A percentile compares a stretch with the other conserved stretches of the same genome.
phyloP scores from a whole-genome alignment of 2,329 filamentous ascomycete genomes.

The Aspergillus piperis region DNA sequence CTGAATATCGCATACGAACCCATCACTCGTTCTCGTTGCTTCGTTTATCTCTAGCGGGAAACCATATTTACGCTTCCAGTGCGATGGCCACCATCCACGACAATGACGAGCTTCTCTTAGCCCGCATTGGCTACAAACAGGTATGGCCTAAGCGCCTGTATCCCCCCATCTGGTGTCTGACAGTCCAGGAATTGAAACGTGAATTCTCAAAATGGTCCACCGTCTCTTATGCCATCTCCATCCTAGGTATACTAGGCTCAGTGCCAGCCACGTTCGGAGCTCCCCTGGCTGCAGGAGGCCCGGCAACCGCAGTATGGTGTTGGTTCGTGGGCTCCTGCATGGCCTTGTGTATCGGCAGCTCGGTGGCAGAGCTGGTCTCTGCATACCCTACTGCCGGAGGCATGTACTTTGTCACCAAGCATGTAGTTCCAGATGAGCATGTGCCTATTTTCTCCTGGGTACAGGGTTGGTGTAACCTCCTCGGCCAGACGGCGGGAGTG shows the following conservation, averaged over 20 bases:
- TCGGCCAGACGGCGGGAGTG: conserved; percentile 65
- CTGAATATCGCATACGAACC: background rate
- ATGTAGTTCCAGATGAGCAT: conserved; percentile 62
- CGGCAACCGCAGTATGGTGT: conserved; percentile 65
- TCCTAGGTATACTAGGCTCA: conserved; percentile 65
- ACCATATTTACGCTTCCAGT: background rate
- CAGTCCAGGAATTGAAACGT: conserved; percentile 57
- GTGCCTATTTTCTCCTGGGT: conserved; percentile 66
- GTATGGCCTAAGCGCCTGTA: conserved; percentile 39
- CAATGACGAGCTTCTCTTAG: conserved; percentile 62
- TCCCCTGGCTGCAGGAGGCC: conserved; percentile 61
- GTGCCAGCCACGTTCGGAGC: conserved; percentile 64
- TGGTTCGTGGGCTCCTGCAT: conserved; percentile 66
- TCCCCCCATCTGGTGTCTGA: background rate
- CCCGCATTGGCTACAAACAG: conserved; percentile 64
- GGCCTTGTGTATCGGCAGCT: conserved; percentile 65
- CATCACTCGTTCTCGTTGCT: background rate
- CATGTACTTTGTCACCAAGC: conserved; percentile 69
- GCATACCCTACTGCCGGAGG: conserved; percentile 68
- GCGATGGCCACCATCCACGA: conserved; percentile 51
- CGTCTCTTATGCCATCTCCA: conserved; percentile 66
- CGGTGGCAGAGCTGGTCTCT: conserved; percentile 66
- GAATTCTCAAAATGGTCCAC: conserved; percentile 69
- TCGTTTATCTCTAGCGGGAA: background rate
- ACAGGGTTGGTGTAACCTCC: conserved; percentile 67